Base-by-base conservation (phyloP, 1,284 basidiomycete genomes). In the Heliocybe sulcata region DNA sequence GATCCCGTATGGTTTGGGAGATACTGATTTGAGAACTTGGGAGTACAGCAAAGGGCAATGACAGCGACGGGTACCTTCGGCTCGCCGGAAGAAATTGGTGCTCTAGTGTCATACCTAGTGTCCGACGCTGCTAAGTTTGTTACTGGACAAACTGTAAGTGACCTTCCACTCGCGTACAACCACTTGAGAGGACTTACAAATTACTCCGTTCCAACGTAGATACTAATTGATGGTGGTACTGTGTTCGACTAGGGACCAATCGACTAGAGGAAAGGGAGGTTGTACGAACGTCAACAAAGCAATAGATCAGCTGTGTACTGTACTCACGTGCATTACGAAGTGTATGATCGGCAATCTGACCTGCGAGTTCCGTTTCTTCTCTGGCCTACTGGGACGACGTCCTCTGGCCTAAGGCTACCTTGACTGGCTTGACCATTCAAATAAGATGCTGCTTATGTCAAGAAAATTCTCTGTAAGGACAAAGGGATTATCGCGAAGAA, bases 71-170 rank as follows among this genome's bases (percentile, higher is more conserved):
- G 65, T 6, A 62, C 64, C 12, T 63, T 70, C 29, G 71, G 73
- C 52, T 62, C 64, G 53, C 68, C 72, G 4, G 68, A 73, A 52
- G 70, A 76, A 54, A 68, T 76, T 56, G 72, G 74, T 10, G 69
- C 68, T 20, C 61, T 77, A n/a, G 75, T 77, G 3, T 74, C 74
- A 0, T 77, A 69, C 65, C 61, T 77, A 3, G 72, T 67, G 8
- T 73, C 71, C 1, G 65, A 71, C 27, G 72, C 72, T 55, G 67
- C 69, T 6, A 63, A 65, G 52, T 75, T 71, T 57, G 68, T 76
- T 55, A 77, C 73, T 19, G 74, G 74, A 60, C 67, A 68, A 60
- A 52, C 8, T 20, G 51, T 52, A 23, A 52, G 51, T 35, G 27
- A n/a, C 20, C 11, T 19, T 51, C 27, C 27, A n/a, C 49, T 12